Conservation (phyloP, 2,329 filamentous ascomycete species). For the Mycosphaerella arachidis region DNA sequence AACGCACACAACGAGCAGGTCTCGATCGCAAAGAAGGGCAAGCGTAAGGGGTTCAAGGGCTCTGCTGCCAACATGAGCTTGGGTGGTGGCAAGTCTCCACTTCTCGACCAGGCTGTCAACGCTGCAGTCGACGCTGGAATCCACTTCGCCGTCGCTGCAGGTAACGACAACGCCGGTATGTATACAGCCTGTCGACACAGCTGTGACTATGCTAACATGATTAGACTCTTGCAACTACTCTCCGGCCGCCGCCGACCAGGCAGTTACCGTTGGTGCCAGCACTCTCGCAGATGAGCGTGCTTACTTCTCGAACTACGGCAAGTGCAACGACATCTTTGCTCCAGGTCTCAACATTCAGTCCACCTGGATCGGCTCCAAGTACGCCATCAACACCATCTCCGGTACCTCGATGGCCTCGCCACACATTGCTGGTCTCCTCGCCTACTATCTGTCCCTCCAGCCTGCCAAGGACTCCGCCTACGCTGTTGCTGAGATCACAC, state of each 20-base stretch:
- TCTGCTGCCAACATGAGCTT: constrained; percentile 99
- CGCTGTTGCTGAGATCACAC: constrained; percentile 81
- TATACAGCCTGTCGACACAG: neutral
- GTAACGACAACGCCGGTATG: constrained; percentile 80
- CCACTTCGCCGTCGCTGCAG: constrained; percentile 96
- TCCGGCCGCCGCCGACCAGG: constrained; percentile 83
- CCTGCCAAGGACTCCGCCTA: constrained; percentile 86
- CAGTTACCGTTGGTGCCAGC: constrained; percentile 92
- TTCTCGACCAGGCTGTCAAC: constrained; percentile 88
- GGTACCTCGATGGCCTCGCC: constrained; percentile 99
- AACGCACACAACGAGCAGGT: constrained; percentile 71
- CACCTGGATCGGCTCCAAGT: constrained; percentile 96
- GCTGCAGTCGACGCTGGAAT: constrained; percentile 87
- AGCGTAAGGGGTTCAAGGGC: constrained; percentile 96
- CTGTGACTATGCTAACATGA: neutral
- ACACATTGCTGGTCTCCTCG: constrained; percentile 91
- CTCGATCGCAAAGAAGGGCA: constrained; percentile 74
- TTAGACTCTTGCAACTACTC: constrained; percentile 98
- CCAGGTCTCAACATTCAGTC: constrained; percentile 87
- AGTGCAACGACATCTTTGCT: constrained; percentile 99
- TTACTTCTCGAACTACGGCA: constrained; percentile 99
- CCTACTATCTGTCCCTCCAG: constrained; percentile 97
- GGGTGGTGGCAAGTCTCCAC: constrained; percentile 90
- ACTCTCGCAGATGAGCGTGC: constrained; percentile 91
- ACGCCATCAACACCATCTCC: constrained; percentile 97